Base-by-base conservation (phyloP, 2,329 filamentous ascomycete genomes). In the Penicillium sp. region DNA sequence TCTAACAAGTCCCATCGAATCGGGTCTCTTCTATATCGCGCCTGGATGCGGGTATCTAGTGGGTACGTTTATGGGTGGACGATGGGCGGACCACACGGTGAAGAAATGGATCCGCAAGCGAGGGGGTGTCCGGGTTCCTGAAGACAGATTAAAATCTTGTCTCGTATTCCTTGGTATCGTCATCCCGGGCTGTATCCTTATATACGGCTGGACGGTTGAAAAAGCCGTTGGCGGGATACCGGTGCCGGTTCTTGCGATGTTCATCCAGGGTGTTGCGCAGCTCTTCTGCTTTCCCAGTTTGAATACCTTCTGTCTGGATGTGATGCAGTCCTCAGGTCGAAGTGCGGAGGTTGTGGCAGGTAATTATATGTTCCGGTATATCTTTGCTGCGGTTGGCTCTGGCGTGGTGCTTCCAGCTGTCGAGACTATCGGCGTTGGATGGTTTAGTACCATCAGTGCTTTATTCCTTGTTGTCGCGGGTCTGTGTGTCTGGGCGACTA, bases 301-400 rank as follows among this genome's bases (percentile, higher is more conserved):
- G 59, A 92, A 93, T 71, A 90, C 89, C 0, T 93, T 95, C 74
- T 93, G 90, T 70, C 75, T 95, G 42, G 90, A 95, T 71, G 90
- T 93, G 13, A 91, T 93, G 87, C 88, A 88, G 62, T 68, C 72
- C 2, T 71, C 68, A 22, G 80, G 81, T 1, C 79, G 83, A 29
- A 85, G 85, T 44, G 84, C 87, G 3, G 90, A 95, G 68, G 89
- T 93, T 3, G 85, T 91, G 44, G 89, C 90, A 0, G 89, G 89
- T 0, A 95, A 93, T 71, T 95, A 93, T 72, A 86, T 91, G 66
- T 79, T 90, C 50, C 81, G 90, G 6, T 95, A 93, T 71, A 69
- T 91, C 6, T 89, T 92, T 63, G 90, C 87, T 1, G 90, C 89
- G 11, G 74, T 84, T 4, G 89, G 85, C 0, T 89, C 86, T 3